phyloP scores from a whole-genome alignment of 2,329 filamentous ascomycete species.

The Colletotrichum sojae region DNA sequence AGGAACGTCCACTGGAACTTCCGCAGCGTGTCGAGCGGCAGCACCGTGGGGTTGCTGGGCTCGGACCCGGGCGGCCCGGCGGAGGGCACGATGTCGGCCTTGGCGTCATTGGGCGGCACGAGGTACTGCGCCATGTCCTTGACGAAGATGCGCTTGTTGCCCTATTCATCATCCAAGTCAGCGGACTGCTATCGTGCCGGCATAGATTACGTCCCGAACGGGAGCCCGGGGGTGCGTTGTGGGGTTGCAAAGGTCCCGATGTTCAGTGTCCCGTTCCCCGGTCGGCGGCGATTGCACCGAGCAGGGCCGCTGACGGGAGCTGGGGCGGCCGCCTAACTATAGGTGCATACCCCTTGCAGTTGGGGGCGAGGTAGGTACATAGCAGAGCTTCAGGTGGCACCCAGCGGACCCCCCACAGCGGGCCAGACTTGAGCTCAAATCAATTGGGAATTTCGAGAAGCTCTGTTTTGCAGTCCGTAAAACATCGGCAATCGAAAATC shows the following conservation, averaged over 20 bases:
- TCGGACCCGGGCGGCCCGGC: constrained; percentile 74
- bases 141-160: constrained; percentile 89
- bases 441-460: constrained; percentile 40
- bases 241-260: background rate
- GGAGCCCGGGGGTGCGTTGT: background rate
- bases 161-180: constrained; percentile 61
- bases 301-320: background rate
- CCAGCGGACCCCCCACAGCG: background rate
- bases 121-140: constrained; percentile 98
- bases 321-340: background rate
- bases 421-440: constrained; percentile 31
- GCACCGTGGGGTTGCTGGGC: constrained; percentile 84
- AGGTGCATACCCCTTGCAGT: constrained; percentile 3
- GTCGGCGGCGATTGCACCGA: constrained; percentile 1
- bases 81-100: constrained; percentile 83
- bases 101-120: constrained; percentile 79
- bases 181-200: background rate
- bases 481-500: constrained; percentile 20
- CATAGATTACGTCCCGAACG: background rate
- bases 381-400: constrained; percentile 19
- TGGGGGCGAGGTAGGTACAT: constrained; percentile 8
- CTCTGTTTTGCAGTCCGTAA: constrained; percentile 24
- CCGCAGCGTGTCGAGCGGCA: constrained; percentile 81
- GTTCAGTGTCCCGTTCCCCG: background rate
- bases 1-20: constrained; percentile 96